Evolutionary conservation across 495 filamentous ascomycete genomes (phyloP).

Genomic region (Penicillium lagena): DNA sequence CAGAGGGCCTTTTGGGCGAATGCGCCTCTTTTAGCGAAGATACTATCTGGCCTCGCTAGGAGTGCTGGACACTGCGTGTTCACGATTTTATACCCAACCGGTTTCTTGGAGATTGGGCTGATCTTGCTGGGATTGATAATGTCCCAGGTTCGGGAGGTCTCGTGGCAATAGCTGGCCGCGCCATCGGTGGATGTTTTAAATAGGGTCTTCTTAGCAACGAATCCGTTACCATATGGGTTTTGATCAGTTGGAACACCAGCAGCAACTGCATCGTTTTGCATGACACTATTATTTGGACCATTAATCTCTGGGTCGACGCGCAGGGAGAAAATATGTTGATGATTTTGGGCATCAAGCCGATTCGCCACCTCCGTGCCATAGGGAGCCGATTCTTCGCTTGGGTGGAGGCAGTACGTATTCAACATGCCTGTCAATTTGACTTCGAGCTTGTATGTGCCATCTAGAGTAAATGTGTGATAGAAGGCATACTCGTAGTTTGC

Average conservation of each 20-base stretch:
- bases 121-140: conserved; percentile 40
- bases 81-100: conserved; percentile 32
- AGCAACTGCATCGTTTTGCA: conserved; percentile 41
- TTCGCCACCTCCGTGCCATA: conserved; percentile 43
- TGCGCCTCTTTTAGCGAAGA: conserved; percentile 29
- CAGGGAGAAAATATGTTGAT: conserved; percentile 49
- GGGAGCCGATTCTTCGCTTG: conserved; percentile 35
- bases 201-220: conserved; percentile 37
- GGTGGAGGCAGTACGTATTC: conserved; percentile 40
- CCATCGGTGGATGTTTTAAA: conserved; percentile 35
- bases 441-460: conserved; percentile 43
- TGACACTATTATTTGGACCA: conserved; percentile 41
- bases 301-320: conserved; percentile 51
- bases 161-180: conserved; percentile 38
- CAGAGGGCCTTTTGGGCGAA: conserved; percentile 32
- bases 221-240: conserved; percentile 44
- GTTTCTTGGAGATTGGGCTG: conserved; percentile 33
- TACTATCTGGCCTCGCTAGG: conserved; percentile 29
- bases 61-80: conserved; percentile 29
- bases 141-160: conserved; percentile 41
- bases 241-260: conserved; percentile 23
- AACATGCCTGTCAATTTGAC: conserved; percentile 41
- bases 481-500: conserved; percentile 60
- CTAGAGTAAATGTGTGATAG: conserved; percentile 45
- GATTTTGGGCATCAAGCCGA: conserved; percentile 41